phyloP scores from a whole-genome alignment of 2,329 filamentous ascomycete genomes.

The Fusarium paranaense region DNA sequence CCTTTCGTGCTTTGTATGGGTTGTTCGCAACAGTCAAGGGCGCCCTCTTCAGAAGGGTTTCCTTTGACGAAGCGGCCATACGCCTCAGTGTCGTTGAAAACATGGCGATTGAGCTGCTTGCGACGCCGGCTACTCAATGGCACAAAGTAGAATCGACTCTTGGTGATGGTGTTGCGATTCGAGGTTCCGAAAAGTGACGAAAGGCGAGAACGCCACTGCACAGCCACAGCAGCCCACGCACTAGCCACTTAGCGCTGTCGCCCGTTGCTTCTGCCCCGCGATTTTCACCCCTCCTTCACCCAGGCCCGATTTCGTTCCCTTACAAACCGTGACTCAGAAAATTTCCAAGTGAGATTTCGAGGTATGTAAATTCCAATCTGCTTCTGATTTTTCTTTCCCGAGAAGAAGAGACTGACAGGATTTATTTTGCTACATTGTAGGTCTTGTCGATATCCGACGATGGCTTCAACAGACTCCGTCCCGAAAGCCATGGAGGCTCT shows the following conservation, averaged over 20 bases:
- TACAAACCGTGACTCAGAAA: constrained; percentile 48
- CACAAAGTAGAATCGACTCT: constrained; percentile 14
- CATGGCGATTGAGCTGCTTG: constrained; percentile 42
- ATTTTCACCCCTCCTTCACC: constrained; percentile 52
- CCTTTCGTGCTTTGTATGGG: constrained; percentile 74
- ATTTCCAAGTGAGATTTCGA: constrained; percentile 42
- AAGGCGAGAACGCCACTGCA: constrained; percentile 31
- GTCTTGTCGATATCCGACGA: constrained; percentile 50
- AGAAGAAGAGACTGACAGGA: constrained; percentile 12
- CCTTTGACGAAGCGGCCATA: constrained; percentile 48
- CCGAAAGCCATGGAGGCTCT: constrained; percentile 64
- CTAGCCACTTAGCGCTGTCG: constrained; percentile 33
- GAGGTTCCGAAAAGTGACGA: constrained; percentile 28
- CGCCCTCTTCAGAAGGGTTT: constrained; percentile 41
- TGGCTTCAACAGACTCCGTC: constrained; percentile 56
- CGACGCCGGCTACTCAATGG: constrained; percentile 20
- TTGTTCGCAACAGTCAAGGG: constrained; percentile 60
- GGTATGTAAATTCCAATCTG: constrained; percentile 25
- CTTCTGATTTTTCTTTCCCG: not conserved
- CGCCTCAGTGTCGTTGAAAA: constrained; percentile 50
- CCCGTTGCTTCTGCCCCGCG: constrained; percentile 47
- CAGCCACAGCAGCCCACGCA: constrained; percentile 36
- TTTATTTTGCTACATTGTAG: not conserved
- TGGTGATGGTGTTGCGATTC: constrained; percentile 11
- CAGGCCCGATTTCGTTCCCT: constrained; percentile 33